A percentile compares a stretch with the other conserved stretches of the same genome.
Conservation (phyloP, 1,284 basidiomycete genomes). For the Trichosporon sp. region DNA sequence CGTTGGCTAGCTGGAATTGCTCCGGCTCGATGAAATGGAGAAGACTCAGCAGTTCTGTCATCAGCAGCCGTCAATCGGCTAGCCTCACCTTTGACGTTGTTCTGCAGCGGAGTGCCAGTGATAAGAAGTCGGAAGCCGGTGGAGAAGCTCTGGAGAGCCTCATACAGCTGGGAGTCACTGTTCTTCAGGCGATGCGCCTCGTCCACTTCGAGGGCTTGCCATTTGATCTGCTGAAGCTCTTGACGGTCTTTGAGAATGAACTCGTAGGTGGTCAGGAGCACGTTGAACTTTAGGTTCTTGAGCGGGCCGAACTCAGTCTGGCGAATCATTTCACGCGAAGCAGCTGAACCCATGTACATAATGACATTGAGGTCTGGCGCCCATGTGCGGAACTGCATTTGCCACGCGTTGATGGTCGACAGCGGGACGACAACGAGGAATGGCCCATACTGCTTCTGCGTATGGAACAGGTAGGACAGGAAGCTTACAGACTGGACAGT, state of each 20-base stretch:
- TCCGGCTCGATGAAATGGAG: slow-evolving; percentile 99
- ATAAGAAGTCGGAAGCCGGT: slow-evolving; percentile 90
- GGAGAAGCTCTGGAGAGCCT: slow-evolving; percentile 82
- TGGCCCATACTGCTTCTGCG: slow-evolving; percentile 88
- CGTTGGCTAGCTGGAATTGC: slow-evolving; percentile 81
- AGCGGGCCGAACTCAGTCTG: slow-evolving; percentile 80
- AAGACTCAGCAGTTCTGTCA: slow-evolving; percentile 79
- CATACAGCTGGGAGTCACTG: slow-evolving; percentile 93
- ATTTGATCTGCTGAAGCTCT: slow-evolving; percentile 88
- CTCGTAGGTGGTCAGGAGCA: slow-evolving; percentile 95
- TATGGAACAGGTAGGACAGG: slow-evolving; percentile 91
- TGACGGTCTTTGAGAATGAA: slow-evolving; percentile 85
- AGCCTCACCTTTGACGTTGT: slow-evolving; percentile 86
- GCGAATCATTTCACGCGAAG: slow-evolving; percentile 84
- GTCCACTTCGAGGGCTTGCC: slow-evolving; percentile 94
- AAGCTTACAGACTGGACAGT: slow-evolving; percentile 94
- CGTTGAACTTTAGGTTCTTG: slow-evolving; percentile 89
- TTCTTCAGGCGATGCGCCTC: slow-evolving; percentile 99
- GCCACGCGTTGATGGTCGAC: slow-evolving; percentile 98
- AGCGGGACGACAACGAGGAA: slow-evolving; percentile 97
- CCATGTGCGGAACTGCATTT: slow-evolving; percentile 90
- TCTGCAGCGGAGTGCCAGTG: slow-evolving; percentile 96
- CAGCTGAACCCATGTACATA: slow-evolving; percentile 88
- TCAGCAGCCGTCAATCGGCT: neutral
- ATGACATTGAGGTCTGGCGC: slow-evolving; percentile 96